A percentile compares a stretch with the other conserved stretches of the same genome.
Conservation (phyloP, 2,329 filamentous ascomycete genomes). For the Epichloe gansuensis region DNA sequence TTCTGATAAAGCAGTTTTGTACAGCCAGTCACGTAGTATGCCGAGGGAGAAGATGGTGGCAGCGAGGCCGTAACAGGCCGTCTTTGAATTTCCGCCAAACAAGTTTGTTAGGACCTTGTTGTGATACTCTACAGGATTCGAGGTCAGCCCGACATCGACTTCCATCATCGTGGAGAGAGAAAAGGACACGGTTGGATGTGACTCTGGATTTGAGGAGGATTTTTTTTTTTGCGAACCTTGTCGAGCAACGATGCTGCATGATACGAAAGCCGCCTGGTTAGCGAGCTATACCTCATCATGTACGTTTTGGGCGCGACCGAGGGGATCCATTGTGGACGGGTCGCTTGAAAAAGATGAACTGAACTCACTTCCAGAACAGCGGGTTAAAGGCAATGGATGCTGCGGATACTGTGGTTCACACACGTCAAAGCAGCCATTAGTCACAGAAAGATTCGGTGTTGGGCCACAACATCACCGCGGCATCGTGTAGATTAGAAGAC, state of each 20-base stretch:
- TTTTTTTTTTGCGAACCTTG: constrained; percentile 41
- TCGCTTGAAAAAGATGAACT: constrained; percentile 5
- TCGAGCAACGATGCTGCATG: constrained; percentile 62
- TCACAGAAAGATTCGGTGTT: neutral
- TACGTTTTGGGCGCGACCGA: neutral
- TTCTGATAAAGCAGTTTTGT: constrained; percentile 68
- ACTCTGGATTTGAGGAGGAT: neutral
- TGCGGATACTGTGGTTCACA: constrained; percentile 52
- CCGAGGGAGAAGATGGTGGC: constrained; percentile 84
- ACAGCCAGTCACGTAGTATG: constrained; percentile 76
- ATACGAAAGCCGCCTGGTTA: neutral
- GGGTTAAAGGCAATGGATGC: constrained; percentile 86
- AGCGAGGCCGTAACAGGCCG: constrained; percentile 84
- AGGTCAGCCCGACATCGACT: constrained; percentile 9
- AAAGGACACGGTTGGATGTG: constrained; percentile 6
- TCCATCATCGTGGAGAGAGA: constrained; percentile 6
- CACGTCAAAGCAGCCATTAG: constrained; percentile 3
- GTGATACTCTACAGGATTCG: constrained; percentile 60
- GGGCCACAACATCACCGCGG: neutral
- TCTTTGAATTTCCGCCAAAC: constrained; percentile 64
- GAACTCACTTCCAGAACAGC: constrained; percentile 94
- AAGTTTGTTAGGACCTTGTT: constrained; percentile 80
- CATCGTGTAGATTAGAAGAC: neutral
- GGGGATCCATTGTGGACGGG: neutral
- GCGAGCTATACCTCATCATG: neutral